Base-by-base conservation (phyloP, 106 monocot genomes). In the Apostasia shenzhenica region DNA sequence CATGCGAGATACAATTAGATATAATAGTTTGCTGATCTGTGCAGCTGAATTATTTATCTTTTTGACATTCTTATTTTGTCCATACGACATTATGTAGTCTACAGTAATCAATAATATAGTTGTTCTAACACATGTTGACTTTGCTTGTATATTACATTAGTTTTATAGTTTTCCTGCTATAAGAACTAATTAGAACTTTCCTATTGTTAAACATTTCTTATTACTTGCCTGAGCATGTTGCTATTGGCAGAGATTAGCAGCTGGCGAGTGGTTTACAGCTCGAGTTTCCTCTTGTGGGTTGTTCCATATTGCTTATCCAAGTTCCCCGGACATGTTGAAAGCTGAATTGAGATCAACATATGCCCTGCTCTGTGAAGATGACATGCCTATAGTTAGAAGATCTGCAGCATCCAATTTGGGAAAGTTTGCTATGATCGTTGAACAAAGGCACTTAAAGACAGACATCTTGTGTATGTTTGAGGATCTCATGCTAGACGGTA, bases 241-340 rank as follows among this genome's bases (percentile, higher is more conserved):
- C n/a, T 52, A 55, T 45, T 40, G 13, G 61, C 64, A 93, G 93
- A 89, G 93, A 48, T 70, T 94, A 74, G 89, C 93, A 66, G 93
- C 89, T 67, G 93, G 93, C 56, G 93, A 94, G 71, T 94, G 93
- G 93, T 94, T 94, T 70, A 94, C 93, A 73, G 93, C 93, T 73
- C 83, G 93, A 66, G 93, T 94, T 62, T 94, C 93, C 3, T 89
- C 93, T 6, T 94, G 89, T 71, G 89, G 89, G 13, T 67, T 94
- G 54, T 94, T 94, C 63, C 89, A 90, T 74, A 87, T 94, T 72
- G 89, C 93, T 52, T 94, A 94, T 74, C 84, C 89, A 70, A 86
- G 86, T 80, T 89, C 93, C 47, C 55, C 89, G 42, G 93, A 94
- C 12, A 71, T 78, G 7, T 64, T 87, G 76, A 94, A 94, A 67